These are phyloP conservation scores for Nakaseomyces uthaithaninus DNA, from an alignment of 1,139 yeast species.

Conservation along the genomic window DNA sequence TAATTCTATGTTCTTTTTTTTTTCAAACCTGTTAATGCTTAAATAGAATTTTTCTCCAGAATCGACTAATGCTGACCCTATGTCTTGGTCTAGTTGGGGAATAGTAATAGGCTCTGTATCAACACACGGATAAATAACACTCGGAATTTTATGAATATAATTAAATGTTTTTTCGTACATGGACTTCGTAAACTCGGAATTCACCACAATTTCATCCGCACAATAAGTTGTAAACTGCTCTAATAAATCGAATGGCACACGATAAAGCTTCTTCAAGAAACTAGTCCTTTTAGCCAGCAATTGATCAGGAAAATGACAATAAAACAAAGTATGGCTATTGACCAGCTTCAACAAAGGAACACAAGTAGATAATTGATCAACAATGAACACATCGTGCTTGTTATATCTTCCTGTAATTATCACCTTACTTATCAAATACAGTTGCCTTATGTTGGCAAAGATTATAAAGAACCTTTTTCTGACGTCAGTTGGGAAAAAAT, in stretches of 20 bases:
- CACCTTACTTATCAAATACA: constrained; percentile 51
- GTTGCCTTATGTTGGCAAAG: constrained; percentile 77
- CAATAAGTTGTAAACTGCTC: constrained; percentile 75
- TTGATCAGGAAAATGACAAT: constrained; percentile 96
- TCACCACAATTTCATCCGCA: constrained; percentile 77
- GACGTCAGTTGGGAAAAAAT: constrained; percentile 64
- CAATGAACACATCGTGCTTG: constrained; percentile 61
- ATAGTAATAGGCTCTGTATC: constrained; percentile 32
- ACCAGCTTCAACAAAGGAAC: constrained; percentile 62
- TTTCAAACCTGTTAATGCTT: constrained; percentile 82
- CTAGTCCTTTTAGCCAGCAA: constrained; percentile 56
- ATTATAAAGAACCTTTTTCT: constrained; percentile 63
- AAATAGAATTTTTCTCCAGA: constrained; percentile 39
- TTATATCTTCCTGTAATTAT: constrained; percentile 42
- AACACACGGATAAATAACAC: constrained; percentile 87
- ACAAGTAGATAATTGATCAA: constrained; percentile 84
- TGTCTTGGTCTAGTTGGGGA: constrained; percentile 16
- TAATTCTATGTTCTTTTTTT: constrained; percentile 70
- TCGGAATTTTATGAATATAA: constrained; percentile 38
- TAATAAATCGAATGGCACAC: constrained; percentile 71
- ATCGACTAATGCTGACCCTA: constrained; percentile 18
- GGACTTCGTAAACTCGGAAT: constrained; percentile 71
- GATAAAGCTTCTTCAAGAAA: constrained; percentile 51
- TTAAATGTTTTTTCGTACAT: constrained; percentile 61
- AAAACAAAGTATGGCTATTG: constrained; percentile 50